Conservation (phyloP, 2,329 filamentous ascomycete genomes). For the Arthrobotrys megalospora region DNA sequence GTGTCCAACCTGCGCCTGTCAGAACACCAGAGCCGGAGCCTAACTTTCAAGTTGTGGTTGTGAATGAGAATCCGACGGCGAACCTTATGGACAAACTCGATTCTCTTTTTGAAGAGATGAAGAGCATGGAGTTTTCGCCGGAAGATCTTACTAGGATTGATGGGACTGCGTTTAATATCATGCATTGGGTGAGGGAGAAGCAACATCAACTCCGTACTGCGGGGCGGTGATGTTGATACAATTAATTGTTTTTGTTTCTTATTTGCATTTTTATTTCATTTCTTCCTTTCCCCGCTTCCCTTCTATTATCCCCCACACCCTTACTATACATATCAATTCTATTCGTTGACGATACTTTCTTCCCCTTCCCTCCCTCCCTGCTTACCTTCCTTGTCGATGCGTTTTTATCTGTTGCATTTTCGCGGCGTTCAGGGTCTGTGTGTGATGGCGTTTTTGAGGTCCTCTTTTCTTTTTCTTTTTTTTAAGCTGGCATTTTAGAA, state of each 20-base stretch:
- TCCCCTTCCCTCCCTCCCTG: background rate
- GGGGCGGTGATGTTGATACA: background rate
- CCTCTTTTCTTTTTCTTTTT: background rate
- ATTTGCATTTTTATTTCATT: background rate
- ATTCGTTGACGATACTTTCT: background rate
- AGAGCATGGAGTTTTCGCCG: conserved; percentile 29
- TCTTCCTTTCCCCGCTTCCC: background rate
- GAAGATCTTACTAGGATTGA: conserved; percentile 43
- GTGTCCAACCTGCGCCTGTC: conserved; percentile 5
- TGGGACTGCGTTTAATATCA: conserved; percentile 49
- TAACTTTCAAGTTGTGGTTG: conserved; percentile 37
- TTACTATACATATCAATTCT: conserved; percentile 10
- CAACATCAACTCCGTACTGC: conserved; percentile 28
- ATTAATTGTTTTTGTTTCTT: too few species aligned
- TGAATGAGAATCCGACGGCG: conserved; percentile 3
- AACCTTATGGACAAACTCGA: conserved; percentile 41
- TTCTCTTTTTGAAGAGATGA: conserved; percentile 51
- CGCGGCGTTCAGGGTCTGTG: conserved; percentile 21
- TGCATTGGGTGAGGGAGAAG: conserved; percentile 57
- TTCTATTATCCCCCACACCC: background rate
- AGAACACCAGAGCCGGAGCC: conserved; percentile 15
- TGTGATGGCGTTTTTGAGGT: conserved; percentile 11
- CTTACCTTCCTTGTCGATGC: too few species aligned
- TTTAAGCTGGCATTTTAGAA: conserved; percentile 24
- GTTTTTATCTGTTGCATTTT: conserved; percentile 38